phyloP scores from a whole-genome alignment of 78 protist genomes.

The Anaeramoeba ignava region DNA sequence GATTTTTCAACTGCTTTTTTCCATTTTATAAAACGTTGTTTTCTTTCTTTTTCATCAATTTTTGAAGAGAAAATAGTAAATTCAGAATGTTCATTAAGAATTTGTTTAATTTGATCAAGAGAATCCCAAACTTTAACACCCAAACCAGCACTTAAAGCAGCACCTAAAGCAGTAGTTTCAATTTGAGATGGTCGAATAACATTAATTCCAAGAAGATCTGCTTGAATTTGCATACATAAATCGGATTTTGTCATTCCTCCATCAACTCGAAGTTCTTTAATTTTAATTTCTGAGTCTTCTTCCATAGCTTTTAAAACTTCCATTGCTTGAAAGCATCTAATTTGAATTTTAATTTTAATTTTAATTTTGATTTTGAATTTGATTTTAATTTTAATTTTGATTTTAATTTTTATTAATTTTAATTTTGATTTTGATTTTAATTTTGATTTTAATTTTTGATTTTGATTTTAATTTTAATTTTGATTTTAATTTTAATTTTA shows the following conservation, averaged over 20 bases:
- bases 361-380: too few species aligned
- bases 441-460: too few species aligned
- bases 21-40: neutral
- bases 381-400: too few species aligned
- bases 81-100: neutral
- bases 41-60: neutral
- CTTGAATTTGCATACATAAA: conserved; percentile 56
- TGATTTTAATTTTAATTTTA: too few species aligned
- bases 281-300: neutral
- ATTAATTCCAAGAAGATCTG: conserved; percentile 42
- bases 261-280: conserved; percentile 42
- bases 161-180: conserved; percentile 71
- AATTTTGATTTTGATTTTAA: too few species aligned
- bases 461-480: too few species aligned
- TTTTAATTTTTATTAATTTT: too few species aligned
- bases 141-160: conserved; percentile 56
- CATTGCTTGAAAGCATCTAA: neutral
- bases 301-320: conserved; percentile 29
- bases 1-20: neutral
- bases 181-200: conserved; percentile 32
- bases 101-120: neutral
- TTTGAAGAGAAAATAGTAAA: neutral
- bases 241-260: conserved; percentile 61
- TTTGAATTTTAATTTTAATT: too few species aligned
- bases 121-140: conserved; percentile 9